A percentile compares a stretch with the other conserved stretches of the same genome.
Evolutionary conservation across 805 yeast genomes (phyloP).

Genomic region (Yamadazyma ubonensis): DNA sequence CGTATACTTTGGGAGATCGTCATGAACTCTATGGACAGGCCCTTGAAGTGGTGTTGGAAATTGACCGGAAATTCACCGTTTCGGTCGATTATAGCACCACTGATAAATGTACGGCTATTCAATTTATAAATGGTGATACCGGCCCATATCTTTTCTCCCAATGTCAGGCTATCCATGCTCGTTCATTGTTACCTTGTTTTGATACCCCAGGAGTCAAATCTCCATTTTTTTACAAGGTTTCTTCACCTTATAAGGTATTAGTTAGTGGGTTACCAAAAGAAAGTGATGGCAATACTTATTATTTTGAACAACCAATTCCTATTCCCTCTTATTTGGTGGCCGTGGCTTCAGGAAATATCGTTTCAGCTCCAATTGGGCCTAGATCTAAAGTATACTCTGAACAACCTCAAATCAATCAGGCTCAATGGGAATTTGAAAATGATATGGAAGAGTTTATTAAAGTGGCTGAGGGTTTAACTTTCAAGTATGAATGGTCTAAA

Average conservation of each 20-base stretch:
- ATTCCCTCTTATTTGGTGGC: conserved; percentile 36
- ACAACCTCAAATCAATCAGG: conserved; percentile 23
- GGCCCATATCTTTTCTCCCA: conserved; percentile 37
- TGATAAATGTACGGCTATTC: conserved; percentile 32
- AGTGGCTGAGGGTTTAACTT: conserved; percentile 33
- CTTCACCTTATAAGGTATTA: conserved; percentile 25
- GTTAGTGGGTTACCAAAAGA: conserved; percentile 31
- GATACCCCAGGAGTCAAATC: conserved; percentile 36
- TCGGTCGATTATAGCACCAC: conserved; percentile 27
- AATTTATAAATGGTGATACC: conserved; percentile 33
- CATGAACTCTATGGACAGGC: conserved; percentile 26
- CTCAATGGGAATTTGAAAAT: conserved; percentile 36
- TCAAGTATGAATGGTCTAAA: conserved; percentile 33
- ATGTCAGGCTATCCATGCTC: conserved; percentile 37
- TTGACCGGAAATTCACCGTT: conserved; percentile 12
- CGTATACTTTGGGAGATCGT: conserved; percentile 11
- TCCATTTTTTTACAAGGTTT: conserved; percentile 24
- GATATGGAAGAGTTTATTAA: conserved; percentile 35
- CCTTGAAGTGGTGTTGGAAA: conserved; percentile 19
- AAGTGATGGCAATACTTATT: conserved; percentile 18
- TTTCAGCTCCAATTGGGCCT: conserved; percentile 32
- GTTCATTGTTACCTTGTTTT: conserved; percentile 37
- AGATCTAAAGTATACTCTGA: conserved; percentile 33
- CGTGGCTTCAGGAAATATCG: conserved; percentile 33
- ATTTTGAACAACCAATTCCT: conserved; percentile 34